Percentiles rank a stretch among this genome's conserved stretches.
phyloP scores from a whole-genome alignment of 2,329 filamentous ascomycete species.

The Trichophaea hybrida region DNA sequence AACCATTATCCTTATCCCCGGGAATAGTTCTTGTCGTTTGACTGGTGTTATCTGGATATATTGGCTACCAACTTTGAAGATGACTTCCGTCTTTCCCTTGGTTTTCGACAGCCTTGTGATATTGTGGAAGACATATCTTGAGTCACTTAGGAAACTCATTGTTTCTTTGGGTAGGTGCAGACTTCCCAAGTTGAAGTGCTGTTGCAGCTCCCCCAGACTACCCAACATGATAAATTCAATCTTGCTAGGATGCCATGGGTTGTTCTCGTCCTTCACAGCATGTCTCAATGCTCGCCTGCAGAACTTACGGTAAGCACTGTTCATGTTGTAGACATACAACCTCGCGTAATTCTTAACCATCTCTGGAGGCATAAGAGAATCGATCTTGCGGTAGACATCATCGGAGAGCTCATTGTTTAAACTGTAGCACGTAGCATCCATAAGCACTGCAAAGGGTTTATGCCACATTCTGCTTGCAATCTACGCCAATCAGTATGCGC shows the following conservation, averaged over 20 bases:
- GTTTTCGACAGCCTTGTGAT: constrained; percentile 53
- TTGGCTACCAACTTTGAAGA: constrained; percentile 53
- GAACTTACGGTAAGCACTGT: constrained; percentile 54
- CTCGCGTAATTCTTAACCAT: constrained; percentile 44
- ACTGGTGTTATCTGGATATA: constrained; percentile 56
- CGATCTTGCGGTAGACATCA: constrained; percentile 48
- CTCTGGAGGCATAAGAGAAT: constrained; percentile 48
- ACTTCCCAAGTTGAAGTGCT: constrained; percentile 52
- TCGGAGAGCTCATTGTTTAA: constrained; percentile 53
- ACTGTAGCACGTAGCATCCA: constrained; percentile 56
- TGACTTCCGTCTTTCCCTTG: constrained; percentile 55
- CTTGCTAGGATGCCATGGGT: constrained; percentile 46
- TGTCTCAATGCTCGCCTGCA: constrained; percentile 49
- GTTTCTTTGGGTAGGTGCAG: constrained; percentile 56
- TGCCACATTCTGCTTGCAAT: constrained; percentile 58
- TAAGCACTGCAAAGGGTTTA: constrained; percentile 50
- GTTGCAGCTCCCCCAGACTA: constrained; percentile 50
- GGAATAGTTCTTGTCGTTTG: constrained; percentile 54
- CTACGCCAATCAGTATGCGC: constrained; percentile 30
- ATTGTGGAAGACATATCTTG: constrained; percentile 49
- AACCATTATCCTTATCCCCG: constrained; percentile 46
- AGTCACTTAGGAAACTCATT: constrained; percentile 52
- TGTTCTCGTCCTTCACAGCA: constrained; percentile 45
- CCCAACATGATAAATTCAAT: constrained; percentile 52
- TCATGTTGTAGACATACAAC: constrained; percentile 60